Base-by-base conservation (phyloP, 2,329 filamentous ascomycete genomes). In the Raffaelea arxii region DNA sequence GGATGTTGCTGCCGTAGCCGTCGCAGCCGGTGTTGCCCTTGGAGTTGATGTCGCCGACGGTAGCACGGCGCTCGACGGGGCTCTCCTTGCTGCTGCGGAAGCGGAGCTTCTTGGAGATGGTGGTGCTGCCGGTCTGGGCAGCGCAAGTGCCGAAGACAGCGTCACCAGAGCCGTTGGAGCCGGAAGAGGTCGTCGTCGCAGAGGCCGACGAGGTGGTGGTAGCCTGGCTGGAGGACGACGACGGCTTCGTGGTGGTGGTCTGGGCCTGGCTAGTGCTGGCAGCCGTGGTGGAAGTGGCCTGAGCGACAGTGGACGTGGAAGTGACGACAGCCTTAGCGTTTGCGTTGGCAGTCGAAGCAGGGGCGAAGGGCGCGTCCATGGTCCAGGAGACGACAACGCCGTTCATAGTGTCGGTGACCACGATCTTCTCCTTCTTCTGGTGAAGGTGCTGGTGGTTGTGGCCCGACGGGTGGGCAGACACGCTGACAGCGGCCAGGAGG, bases 151-250 rank as follows among this genome's bases (percentile, higher is more conserved):
- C 22, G 24, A 40, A 21, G 38, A 12, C 23, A 24, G 24, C 64
- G 48, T 81, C 69, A 75, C 86, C 82, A 72, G 83, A 87, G 60
- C 82, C 82, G 66, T 87, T 86, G 74, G 87, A 87, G 63, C 82
- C 80, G 74, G 89, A 87, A 59, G 64, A 65, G 55, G 64, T 44
- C 24, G 52, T 41, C n/a, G 41, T 47, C 21, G 49, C 52, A 47
- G 46, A 30, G 22, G 46, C 35, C 19, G 41, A 21, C 11, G 22
- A 25, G 30, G 35, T 27, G 21, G 32, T 16, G n/a, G 42, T 41
- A 25, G 39, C 39, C 2, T 36, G 11, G 2, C 49, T 25, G 16
- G 50, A 21, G 4, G 52, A 39, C 11, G 49, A 6, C 40, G 41
- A 19, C 5, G 32, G 18, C 25, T 46, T 16, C 10, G 52, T 42